Evolutionary conservation across 148 eudicot species (phyloP).

Genomic region (Euryodendron excelsum): DNA sequence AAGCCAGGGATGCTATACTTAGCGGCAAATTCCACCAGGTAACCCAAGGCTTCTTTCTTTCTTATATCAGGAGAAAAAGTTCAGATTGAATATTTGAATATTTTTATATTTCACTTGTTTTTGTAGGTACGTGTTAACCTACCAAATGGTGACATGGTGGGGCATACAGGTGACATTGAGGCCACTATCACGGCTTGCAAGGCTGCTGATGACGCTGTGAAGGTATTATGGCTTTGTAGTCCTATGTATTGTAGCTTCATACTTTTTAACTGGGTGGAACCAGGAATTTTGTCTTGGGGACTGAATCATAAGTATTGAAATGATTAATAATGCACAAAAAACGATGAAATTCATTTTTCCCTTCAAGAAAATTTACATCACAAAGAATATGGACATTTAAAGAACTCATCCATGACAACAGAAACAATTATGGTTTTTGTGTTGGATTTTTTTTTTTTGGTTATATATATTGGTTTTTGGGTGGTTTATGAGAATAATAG

Average conservation of each 20-base stretch:
- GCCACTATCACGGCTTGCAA: slow-evolving; percentile 82
- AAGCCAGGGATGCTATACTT: slow-evolving; percentile 71
- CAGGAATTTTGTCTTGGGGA: too few relatives aligned
- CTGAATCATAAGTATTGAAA: too few relatives aligned
- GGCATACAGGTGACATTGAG: slow-evolving; percentile 88
- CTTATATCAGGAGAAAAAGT: not conserved
- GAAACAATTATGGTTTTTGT: too few relatives aligned
- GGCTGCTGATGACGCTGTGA: slow-evolving; percentile 89
- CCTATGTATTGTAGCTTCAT: not conserved
- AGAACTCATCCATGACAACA: too few relatives aligned
- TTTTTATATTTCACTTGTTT: not conserved
- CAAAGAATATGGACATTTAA: too few relatives aligned
- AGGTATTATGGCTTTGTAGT: slow-evolving; percentile 38
- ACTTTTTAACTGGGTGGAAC: too few relatives aligned
- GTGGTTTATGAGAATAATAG: too few relatives aligned
- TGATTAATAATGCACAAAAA: too few relatives aligned
- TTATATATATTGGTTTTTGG: too few relatives aligned
- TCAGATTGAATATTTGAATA: not conserved
- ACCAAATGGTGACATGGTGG: slow-evolving; percentile 87
- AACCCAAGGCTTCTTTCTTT: not conserved
- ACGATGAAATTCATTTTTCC: too few relatives aligned
- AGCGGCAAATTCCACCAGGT: slow-evolving; percentile 78
- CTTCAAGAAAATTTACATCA: too few relatives aligned
- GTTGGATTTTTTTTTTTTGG: too few relatives aligned
- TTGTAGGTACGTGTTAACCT: slow-evolving; percentile 73